Evolutionary conservation across 495 filamentous ascomycete genomes (phyloP), one percentile per base, ranked within the genome.

Genomic region (Penicillium cataractarum): DNA sequence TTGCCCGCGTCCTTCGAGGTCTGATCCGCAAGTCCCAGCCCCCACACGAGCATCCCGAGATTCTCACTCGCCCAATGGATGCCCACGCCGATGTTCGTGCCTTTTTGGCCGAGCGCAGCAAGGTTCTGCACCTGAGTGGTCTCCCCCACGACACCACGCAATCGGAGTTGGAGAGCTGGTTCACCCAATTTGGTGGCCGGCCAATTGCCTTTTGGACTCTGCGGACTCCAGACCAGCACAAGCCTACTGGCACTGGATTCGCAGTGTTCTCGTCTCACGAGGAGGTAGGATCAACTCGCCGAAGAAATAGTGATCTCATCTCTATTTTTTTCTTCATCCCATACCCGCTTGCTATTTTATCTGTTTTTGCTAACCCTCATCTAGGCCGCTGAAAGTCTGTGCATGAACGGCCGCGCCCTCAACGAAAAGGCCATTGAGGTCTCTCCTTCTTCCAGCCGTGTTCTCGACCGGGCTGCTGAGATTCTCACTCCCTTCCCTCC

Each of bases 181-280:
- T 97, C 75, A 99, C 95, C 26, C 95, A 99, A 73, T 99, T 96
- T 69, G 94, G 95, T 58, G 95, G 95, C 46, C 90, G 95, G 19
- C 95, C 95, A n/a, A 98, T 98, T 80, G 94, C 94, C 22, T 99
- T 99, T 78, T 99, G 94, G 94, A 99, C 95, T 21, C 82, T 99
- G 55, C 92, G 95, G 44, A 98, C 95, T 22, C 95, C 95, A 12
- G 95, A 99, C 75, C 95, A 98, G 76, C 94, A 97, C 79, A 99
- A 99, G 82, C 95, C 95, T 21, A 98, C 94, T 8, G 95, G 95
- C 21, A 93, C 93, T 46, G 95, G 95, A 26, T 99, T 99, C 75
- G 95, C 94, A 22, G 93, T 98, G 33, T 99, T 99, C 73, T 97
- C 95, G 55, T 97, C 94, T 29, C 95, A 99, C 69, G 95, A 99